phyloP scores from a whole-genome alignment of 441 rosid species.

The Populus tomentosa region DNA sequence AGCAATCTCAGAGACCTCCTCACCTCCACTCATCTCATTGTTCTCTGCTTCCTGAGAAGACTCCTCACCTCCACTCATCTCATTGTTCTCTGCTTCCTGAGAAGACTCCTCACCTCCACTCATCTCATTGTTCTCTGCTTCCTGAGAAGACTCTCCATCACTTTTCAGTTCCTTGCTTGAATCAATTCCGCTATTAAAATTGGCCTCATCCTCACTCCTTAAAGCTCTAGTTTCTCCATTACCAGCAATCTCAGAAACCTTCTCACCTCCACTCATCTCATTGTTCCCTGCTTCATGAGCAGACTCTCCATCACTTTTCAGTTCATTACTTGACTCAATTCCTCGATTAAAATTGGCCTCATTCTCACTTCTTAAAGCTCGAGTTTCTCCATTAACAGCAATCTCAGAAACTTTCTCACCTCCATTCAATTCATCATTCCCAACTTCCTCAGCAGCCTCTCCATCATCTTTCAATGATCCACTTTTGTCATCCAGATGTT shows the following conservation, averaged over 20 bases:
- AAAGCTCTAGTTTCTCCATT: slow-evolving; percentile 19
- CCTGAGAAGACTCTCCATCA: slow-evolving; percentile 24
- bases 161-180: slow-evolving; percentile 17
- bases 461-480: slow-evolving; percentile 5
- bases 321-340: slow-evolving; percentile 18
- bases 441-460: slow-evolving; percentile 5
- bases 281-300: neutral
- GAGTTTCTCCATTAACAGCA: slow-evolving; percentile 22
- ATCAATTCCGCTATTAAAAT: slow-evolving; percentile 18
- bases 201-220: slow-evolving; percentile 15
- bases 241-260: slow-evolving; percentile 17
- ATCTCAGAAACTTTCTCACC: neutral
- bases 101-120: no score
- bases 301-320: slow-evolving; percentile 41
- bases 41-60: no score
- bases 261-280: slow-evolving; percentile 19
- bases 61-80: no score
- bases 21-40: no score
- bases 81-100: neutral
- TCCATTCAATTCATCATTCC: slow-evolving; percentile 18
- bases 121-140: no score
- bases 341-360: slow-evolving; percentile 12
- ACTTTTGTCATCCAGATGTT: slow-evolving; percentile 11
- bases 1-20: neutral
- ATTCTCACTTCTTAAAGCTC: slow-evolving; percentile 8